Conservation (phyloP, 176 grass and related monocot species). For the Avena atlantica region DNA sequence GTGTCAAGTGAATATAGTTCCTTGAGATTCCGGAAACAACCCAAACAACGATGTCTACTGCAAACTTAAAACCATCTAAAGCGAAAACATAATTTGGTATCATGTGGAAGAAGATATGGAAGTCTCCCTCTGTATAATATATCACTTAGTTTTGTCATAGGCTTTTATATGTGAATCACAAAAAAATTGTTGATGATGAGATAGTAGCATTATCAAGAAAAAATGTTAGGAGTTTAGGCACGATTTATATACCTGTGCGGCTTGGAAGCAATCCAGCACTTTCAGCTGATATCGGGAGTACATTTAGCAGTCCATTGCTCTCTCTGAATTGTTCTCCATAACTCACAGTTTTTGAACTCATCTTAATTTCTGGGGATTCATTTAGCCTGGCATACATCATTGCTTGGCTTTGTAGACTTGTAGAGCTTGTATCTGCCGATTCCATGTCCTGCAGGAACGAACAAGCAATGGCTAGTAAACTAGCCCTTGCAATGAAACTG, state of each 20-base stretch:
- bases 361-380: slow-evolving; percentile 57
- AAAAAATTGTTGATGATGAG: not conserved
- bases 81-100: no score
- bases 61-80: no score
- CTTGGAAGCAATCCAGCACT: slow-evolving; percentile 83
- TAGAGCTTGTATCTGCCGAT: slow-evolving; percentile 53
- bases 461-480: slow-evolving; percentile 5
- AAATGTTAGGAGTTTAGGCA: not conserved
- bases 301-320: slow-evolving; percentile 51
- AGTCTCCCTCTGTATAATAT: no score
- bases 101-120: no score
- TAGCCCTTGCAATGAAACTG: slow-evolving; percentile 15
- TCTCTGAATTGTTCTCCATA: slow-evolving; percentile 44
- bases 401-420: slow-evolving; percentile 73
- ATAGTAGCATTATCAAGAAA: slow-evolving; percentile 3
- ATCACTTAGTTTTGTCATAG: no score
- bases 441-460: slow-evolving; percentile 54
- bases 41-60: not conserved
- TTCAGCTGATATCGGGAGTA: slow-evolving; percentile 90
- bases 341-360: slow-evolving; percentile 18
- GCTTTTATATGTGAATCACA: not conserved
- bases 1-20: slow-evolving; percentile 5
- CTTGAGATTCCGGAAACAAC: not conserved
- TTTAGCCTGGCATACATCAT: slow-evolving; percentile 63
- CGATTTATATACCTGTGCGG: slow-evolving; percentile 45